A percentile compares a stretch with the other conserved stretches of the same genome.
These are phyloP conservation scores for Phytopythium ostracodes DNA, from an alignment of 352 stramenopile species.

Conservation along the genomic window DNA sequence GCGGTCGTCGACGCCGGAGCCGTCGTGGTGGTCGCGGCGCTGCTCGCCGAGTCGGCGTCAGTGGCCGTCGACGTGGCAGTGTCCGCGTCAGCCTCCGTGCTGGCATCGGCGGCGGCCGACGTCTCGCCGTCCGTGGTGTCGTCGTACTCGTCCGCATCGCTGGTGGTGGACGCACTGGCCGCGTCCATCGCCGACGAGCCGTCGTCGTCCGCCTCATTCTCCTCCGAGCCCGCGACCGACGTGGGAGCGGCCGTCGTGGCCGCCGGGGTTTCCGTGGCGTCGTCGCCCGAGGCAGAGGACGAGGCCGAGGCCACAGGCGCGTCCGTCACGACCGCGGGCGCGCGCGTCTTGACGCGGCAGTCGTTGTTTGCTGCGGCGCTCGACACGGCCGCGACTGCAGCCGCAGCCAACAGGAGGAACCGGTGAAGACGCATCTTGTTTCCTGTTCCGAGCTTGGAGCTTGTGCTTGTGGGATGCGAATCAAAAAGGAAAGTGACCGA, in stretches of 20 bases:
- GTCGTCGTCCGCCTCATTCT: background rate
- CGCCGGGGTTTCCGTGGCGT: background rate
- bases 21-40: background rate
- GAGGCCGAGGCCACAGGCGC: background rate
- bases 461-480: background rate
- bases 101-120: background rate
- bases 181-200: background rate
- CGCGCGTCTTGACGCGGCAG: conserved; percentile 6
- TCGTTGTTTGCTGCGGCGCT: background rate
- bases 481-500: conserved; percentile 4
- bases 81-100: background rate
- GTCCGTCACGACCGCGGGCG: background rate
- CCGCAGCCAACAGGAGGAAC: background rate
- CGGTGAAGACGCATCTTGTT: conserved; percentile 2
- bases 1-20: conserved; percentile 3
- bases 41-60: background rate
- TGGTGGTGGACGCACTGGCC: background rate
- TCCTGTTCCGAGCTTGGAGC: background rate
- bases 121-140: background rate
- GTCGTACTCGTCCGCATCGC: background rate
- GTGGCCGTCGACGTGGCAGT: background rate
- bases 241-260: too few species aligned
- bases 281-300: background rate
- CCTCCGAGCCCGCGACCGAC: background rate
- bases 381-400: background rate